phyloP scores from a whole-genome alignment of 2,329 filamentous ascomycete species.

The Calonectria ilicicola region DNA sequence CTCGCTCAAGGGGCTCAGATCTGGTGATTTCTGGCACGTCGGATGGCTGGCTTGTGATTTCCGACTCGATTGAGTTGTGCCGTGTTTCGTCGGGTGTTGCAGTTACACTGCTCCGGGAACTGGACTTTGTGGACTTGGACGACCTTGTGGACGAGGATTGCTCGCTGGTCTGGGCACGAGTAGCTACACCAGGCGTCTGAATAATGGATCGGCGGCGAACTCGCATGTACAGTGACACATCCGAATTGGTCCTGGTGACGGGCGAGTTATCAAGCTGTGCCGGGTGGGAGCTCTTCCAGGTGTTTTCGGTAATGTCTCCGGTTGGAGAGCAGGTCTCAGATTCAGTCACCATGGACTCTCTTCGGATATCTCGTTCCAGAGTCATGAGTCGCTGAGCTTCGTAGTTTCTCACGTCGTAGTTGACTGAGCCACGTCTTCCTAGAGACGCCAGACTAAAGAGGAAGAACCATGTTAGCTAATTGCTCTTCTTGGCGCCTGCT shows the following conservation, averaged over 20 bases:
- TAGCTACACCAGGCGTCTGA: slow-evolving; percentile 63
- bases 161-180: slow-evolving; percentile 48
- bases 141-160: slow-evolving; percentile 42
- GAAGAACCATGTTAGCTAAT: slow-evolving; percentile 28
- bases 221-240: slow-evolving; percentile 60
- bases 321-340: slow-evolving; percentile 25
- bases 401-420: slow-evolving; percentile 32
- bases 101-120: slow-evolving; percentile 53
- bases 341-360: slow-evolving; percentile 27
- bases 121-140: slow-evolving; percentile 42
- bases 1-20: slow-evolving; percentile 38
- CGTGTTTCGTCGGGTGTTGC: slow-evolving; percentile 53
- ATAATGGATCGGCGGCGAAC: slow-evolving; percentile 61
- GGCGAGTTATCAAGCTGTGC: slow-evolving; percentile 26
- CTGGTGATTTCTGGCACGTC: slow-evolving; percentile 44
- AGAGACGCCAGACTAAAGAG: slow-evolving; percentile 30
- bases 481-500: slow-evolving; percentile 23
- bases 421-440: slow-evolving; percentile 27
- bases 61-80: slow-evolving; percentile 54
- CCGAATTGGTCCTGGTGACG: slow-evolving; percentile 54
- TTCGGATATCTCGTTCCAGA: slow-evolving; percentile 28
- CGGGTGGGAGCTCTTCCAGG: slow-evolving; percentile 33
- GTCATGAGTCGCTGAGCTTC: slow-evolving; percentile 31
- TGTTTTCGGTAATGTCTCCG: slow-evolving; percentile 36
- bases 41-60: slow-evolving; percentile 47